Conservation (phyloP, 176 grass and related monocot genomes). For the Musa troglodytarum region DNA sequence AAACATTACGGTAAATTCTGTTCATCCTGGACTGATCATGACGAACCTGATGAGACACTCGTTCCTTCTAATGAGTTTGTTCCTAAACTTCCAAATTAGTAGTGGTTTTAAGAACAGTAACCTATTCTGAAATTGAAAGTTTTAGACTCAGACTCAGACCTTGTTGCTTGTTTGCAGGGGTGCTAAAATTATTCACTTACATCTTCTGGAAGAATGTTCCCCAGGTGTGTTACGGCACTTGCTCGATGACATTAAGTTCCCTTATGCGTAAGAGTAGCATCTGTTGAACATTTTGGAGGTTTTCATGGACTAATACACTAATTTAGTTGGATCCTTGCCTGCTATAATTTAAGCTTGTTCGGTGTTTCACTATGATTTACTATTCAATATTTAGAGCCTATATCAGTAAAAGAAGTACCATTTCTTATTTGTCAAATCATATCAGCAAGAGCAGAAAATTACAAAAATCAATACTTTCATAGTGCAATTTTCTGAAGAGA, state of each 20-base stretch:
- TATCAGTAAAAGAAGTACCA: too few species aligned
- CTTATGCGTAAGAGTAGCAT: too few species aligned
- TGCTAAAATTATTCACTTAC: conserved; percentile 50
- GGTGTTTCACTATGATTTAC: too few species aligned
- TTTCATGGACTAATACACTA: too few species aligned
- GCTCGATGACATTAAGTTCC: not conserved
- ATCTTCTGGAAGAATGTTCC: conserved; percentile 82
- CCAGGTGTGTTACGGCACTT: conserved; percentile 37
- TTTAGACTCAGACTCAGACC: not conserved
- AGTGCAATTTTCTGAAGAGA: too few species aligned
- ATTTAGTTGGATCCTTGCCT: too few species aligned
- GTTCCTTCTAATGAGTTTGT: conserved; percentile 64
- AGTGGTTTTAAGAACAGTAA: not conserved
- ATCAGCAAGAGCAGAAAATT: too few species aligned
- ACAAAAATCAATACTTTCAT: too few species aligned
- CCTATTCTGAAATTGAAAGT: not conserved
- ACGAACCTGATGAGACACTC: conserved; percentile 94
- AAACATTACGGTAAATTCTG: conserved; percentile 69
- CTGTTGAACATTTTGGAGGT: too few species aligned
- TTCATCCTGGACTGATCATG: conserved; percentile 96
- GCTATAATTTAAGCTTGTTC: too few species aligned
- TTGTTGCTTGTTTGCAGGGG: conserved; percentile 35
- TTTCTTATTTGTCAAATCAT: too few species aligned
- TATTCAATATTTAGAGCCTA: too few species aligned
- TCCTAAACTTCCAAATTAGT: not conserved